Percentiles rank a stretch among this genome's conserved stretches.
Conservation (phyloP, 805 yeast species). For the Candida easanensis region DNA sequence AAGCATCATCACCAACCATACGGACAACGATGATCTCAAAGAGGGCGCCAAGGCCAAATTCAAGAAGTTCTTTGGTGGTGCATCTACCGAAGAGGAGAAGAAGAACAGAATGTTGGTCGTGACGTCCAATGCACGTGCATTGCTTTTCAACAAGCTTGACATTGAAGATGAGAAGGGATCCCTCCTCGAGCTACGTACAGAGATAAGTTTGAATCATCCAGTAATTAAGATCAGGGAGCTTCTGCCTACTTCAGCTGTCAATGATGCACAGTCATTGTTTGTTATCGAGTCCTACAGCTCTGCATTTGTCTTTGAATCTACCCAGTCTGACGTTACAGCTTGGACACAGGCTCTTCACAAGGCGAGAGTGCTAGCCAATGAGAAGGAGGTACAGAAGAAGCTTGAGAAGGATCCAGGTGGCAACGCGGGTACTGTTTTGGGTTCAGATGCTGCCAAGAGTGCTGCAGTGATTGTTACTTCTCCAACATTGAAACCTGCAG, state of each 20-base stretch:
- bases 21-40: slow-evolving; percentile 16
- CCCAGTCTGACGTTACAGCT: slow-evolving; percentile 43
- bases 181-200: slow-evolving; percentile 45
- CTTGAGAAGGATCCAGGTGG: slow-evolving; percentile 30
- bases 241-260: slow-evolving; percentile 32
- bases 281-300: slow-evolving; percentile 54
- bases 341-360: slow-evolving; percentile 60
- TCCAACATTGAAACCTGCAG: slow-evolving; percentile 10
- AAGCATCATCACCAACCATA: slow-evolving; percentile 26
- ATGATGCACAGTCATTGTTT: slow-evolving; percentile 41
- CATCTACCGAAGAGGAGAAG: slow-evolving; percentile 33
- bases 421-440: slow-evolving; percentile 30
- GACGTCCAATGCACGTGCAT: slow-evolving; percentile 61
- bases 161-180: slow-evolving; percentile 4
- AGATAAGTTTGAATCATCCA: slow-evolving; percentile 51
- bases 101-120: slow-evolving; percentile 51
- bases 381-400: slow-evolving; percentile 33
- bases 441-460: slow-evolving; percentile 35
- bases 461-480: slow-evolving; percentile 33
- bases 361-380: slow-evolving; percentile 47
- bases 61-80: slow-evolving; percentile 23
- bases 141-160: slow-evolving; percentile 42
- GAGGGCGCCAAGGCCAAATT: slow-evolving; percentile 21
- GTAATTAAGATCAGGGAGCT: slow-evolving; percentile 60
- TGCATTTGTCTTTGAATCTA: slow-evolving; percentile 56